These are phyloP conservation scores for Cryptosporidium baileyi DNA, from an alignment of 169 alveolate species.

Conservation along the genomic window DNA sequence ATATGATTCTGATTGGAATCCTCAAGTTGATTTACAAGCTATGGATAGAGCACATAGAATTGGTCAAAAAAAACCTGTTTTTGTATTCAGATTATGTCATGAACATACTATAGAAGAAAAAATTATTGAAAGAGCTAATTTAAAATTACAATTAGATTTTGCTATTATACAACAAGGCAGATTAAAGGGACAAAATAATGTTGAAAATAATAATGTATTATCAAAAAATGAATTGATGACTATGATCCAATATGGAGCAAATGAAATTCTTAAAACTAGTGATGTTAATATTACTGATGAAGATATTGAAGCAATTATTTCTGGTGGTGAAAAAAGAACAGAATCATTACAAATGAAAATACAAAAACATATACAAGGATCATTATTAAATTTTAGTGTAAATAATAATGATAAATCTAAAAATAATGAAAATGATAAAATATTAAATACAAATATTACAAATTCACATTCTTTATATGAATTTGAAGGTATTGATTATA, in stretches of 20 bases:
- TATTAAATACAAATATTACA: no score
- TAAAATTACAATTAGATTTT: constrained; percentile 95
- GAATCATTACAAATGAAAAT: constrained; percentile 73
- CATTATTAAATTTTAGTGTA: constrained; percentile 74
- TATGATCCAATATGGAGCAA: constrained; percentile 88
- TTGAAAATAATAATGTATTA: constrained; percentile 73
- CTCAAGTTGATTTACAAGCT: constrained; percentile 96
- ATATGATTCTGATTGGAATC: constrained; percentile 98
- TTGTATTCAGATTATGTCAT: constrained; percentile 93
- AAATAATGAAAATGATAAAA: constrained; percentile 25
- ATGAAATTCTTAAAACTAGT: constrained; percentile 82
- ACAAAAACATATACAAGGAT: constrained; percentile 78
- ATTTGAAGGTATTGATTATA: constrained; percentile 80
- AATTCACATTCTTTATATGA: constrained; percentile 74
- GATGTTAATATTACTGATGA: constrained; percentile 83
- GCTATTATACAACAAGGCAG: constrained; percentile 96
- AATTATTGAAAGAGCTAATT: constrained; percentile 94
- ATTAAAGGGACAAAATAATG: constrained; percentile 74
- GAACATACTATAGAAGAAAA: constrained; percentile 97
- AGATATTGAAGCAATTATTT: constrained; percentile 77
- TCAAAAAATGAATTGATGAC: constrained; percentile 87
- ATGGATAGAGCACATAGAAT: constrained; percentile 97
- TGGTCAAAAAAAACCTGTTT: constrained; percentile 96
- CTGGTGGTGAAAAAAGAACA: constrained; percentile 75
- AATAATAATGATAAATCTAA: background rate